These are phyloP conservation scores for Komagataella populi DNA, from an alignment of 805 yeast species.

Conservation along the genomic window DNA sequence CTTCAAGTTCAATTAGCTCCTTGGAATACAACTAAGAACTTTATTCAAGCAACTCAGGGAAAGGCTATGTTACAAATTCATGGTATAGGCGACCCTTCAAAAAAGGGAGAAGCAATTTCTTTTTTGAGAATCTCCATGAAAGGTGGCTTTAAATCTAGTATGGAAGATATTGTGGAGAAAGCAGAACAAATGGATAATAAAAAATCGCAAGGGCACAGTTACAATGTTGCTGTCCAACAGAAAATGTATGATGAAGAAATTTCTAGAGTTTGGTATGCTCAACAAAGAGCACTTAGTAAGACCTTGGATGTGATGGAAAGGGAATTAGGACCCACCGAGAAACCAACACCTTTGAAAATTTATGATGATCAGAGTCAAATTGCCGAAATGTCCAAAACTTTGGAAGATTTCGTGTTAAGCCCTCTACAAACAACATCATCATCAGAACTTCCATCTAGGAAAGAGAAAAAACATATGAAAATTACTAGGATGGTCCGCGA, in stretches of 20 bases:
- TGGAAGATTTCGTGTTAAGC: not conserved
- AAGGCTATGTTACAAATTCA: conserved; percentile 92
- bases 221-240: conserved; percentile 77
- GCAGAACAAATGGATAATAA: conserved; percentile 4
- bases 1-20: conserved; percentile 81
- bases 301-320: conserved; percentile 4
- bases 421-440: not conserved
- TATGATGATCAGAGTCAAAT: not conserved
- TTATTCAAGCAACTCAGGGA: conserved; percentile 87
- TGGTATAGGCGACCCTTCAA: conserved; percentile 93
- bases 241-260: conserved; percentile 87
- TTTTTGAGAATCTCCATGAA: conserved; percentile 88
- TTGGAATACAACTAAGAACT: conserved; percentile 89
- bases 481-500: conserved; percentile 76
- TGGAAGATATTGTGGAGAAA: not conserved
- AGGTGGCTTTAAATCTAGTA: conserved; percentile 53
- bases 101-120: conserved; percentile 80
- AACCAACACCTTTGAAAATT: not conserved
- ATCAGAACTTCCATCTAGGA: not conserved
- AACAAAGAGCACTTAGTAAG: conserved; percentile 43
- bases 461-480: conserved; percentile 23
- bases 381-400: not conserved
- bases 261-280: conserved; percentile 79
- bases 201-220: conserved; percentile 43
- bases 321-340: not conserved